Conservation (phyloP, 2,329 filamentous ascomycete genomes). For the Chaetoscypha palmicola region DNA sequence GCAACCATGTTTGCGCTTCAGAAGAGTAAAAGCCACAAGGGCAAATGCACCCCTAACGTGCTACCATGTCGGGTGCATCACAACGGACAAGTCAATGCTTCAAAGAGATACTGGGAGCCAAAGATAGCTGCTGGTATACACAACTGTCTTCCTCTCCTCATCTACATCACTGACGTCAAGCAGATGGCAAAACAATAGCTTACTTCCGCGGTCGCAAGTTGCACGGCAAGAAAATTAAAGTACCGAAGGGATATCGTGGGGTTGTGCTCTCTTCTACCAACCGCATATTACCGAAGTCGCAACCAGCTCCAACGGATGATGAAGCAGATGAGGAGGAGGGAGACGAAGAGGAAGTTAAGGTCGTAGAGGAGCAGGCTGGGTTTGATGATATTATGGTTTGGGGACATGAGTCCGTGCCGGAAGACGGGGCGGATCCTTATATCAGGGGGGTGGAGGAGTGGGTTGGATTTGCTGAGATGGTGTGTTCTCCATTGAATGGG, state of each 20-base stretch:
- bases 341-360: conserved; percentile 44
- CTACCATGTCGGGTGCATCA: conserved; percentile 77
- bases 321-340: conserved; percentile 42
- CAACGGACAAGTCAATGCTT: conserved; percentile 60
- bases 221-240: conserved; percentile 54
- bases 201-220: conserved; percentile 80
- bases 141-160: not conserved
- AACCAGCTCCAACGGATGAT: conserved; percentile 29
- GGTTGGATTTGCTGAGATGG: conserved; percentile 64
- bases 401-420: conserved; percentile 66
- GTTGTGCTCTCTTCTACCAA: conserved; percentile 48
- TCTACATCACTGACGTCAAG: conserved; percentile 1
- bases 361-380: conserved; percentile 54
- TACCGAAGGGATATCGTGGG: conserved; percentile 68
- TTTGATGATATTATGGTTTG: conserved; percentile 79
- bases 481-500: too few relatives aligned
- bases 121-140: conserved; percentile 37
- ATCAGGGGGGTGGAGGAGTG: conserved; percentile 73
- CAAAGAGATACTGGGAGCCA: conserved; percentile 65
- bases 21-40: conserved; percentile 22
- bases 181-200: conserved; percentile 47
- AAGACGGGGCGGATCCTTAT: conserved; percentile 59
- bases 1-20: conserved; percentile 26
- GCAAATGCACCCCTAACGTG: conserved; percentile 48
- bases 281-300: conserved; percentile 23